phyloP scores from a whole-genome alignment of 2,329 filamentous ascomycete species.

The Colletotrichum destructivum region DNA sequence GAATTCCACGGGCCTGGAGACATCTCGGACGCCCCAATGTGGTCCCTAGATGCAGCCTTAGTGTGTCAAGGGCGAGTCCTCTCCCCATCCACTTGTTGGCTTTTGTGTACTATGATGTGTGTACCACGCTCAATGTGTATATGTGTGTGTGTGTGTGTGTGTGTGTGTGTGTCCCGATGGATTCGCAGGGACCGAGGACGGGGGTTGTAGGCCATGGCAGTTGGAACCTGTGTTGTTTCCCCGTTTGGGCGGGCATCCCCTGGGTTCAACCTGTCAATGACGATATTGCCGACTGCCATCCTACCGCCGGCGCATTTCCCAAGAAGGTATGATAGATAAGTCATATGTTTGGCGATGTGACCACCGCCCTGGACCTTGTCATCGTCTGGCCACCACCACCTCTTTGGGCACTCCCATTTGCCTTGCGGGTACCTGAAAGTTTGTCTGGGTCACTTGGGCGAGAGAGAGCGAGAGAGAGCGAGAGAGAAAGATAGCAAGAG shows the following conservation, averaged over 20 bases:
- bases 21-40: slow-evolving; percentile 5
- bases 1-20: slow-evolving; percentile 5
- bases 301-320: no score
- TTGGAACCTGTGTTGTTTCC: background rate
- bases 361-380: no score
- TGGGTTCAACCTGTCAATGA: slow-evolving; percentile 23
- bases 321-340: no score
- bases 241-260: slow-evolving; percentile 28
- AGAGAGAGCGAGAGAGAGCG: no score
- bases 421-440: slow-evolving; percentile 41
- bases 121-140: no score
- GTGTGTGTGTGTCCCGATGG: background rate
- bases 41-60: slow-evolving; percentile 22
- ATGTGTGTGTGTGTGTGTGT: no score
- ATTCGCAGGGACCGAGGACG: background rate
- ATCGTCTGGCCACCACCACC: background rate
- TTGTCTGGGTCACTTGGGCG: slow-evolving; percentile 6
- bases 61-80: background rate
- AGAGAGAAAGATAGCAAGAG: no score
- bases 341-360: no score
- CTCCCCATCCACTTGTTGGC: slow-evolving; percentile 3
- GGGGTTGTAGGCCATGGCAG: slow-evolving; percentile 12
- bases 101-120: background rate
- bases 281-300: slow-evolving; percentile 26
- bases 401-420: slow-evolving; percentile 2